Percentiles rank a stretch among this genome's conserved stretches.
phyloP scores from a whole-genome alignment of 2,329 filamentous ascomycete genomes.

The Simplicillium sp. region DNA sequence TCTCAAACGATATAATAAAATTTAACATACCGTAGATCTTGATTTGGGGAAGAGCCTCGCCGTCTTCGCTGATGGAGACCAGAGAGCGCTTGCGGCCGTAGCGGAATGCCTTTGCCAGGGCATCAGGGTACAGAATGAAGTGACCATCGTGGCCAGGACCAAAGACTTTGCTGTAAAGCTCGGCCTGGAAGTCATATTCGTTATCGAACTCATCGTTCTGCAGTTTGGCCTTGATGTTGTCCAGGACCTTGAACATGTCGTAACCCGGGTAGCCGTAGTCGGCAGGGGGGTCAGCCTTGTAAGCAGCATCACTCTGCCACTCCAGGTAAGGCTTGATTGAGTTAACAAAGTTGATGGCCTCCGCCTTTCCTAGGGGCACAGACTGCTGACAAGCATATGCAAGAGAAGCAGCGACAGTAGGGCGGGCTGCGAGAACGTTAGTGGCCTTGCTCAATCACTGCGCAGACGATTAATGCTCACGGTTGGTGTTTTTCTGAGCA shows the following conservation, averaged over 20 bases:
- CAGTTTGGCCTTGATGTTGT: constrained; percentile 33
- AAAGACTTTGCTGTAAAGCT: constrained; percentile 40
- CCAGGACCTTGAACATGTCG: constrained; percentile 36
- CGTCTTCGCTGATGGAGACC: constrained; percentile 26
- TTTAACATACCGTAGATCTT: constrained; percentile 30
- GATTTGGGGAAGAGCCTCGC: constrained; percentile 27
- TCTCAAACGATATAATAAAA: constrained; percentile 5
- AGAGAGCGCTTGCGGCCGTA: constrained; percentile 21
- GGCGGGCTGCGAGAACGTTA: constrained; percentile 1
- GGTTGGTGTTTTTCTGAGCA: neutral
- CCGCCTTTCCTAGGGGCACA: constrained; percentile 25
- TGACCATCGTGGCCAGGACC: constrained; percentile 55
- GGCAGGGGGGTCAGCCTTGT: constrained; percentile 40
- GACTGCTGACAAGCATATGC: constrained; percentile 27
- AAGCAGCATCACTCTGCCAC: constrained; percentile 38
- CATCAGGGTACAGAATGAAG: constrained; percentile 42
- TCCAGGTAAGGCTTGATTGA: constrained; percentile 30
- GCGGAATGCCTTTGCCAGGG: constrained; percentile 41
- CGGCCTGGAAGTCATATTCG: constrained; percentile 45
- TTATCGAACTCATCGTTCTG: constrained; percentile 31
- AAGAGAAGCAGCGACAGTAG: constrained; percentile 23
- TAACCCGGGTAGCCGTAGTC: constrained; percentile 37
- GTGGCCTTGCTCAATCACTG: neutral
- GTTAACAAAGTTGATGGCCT: constrained; percentile 23
- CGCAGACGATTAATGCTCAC: neutral